Base-by-base conservation (phyloP, 2,329 filamentous ascomycete genomes). In the Trichophyton equinum region DNA sequence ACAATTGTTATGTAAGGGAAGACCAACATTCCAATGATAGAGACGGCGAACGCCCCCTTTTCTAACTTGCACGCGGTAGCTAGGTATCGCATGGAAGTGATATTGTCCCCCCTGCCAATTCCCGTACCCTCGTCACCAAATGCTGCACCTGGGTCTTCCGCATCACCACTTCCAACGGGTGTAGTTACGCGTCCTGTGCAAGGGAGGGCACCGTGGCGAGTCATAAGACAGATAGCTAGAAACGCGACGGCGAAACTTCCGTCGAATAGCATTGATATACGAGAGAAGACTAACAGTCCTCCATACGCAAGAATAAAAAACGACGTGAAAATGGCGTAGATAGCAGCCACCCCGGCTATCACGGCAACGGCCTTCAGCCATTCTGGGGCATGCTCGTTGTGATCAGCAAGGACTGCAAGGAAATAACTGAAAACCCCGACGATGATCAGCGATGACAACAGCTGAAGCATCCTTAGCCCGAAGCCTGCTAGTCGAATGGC, bases 351-450 rank as follows among this genome's bases (percentile, higher is more conserved):
- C 58, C 91, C 91, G 0, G 88, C 81, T 62, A 96, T 85, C 64
- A 89, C 89, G 69, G 85, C 85, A 61, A 94, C 88, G 30, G 88
- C 89, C 61, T 85, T 85, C 62, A 86, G 76, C 76, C 82, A 86
- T 66, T 74, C 82, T 18, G 81, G 78, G 65, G 91, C 91, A 62
- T 69, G 61, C 13, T 85, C 73, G 66, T 84, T 68, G 74, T 89
- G 83, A 68, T 86, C 82, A 64, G 81, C 72, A 13, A 91, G 82
- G 7, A 87, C 81, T 7, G 87, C 84, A 57, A 96, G 83, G 79
- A 91, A 95, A 79, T 95, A 96, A 57, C 85, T 86, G 79, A 87
- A 91, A 69, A 94, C 82, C 66, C 82, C 87, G 64, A 96, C 82
- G 63, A 92, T 82, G 66, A 95, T 80, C 62, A 81, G 84, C 7